phyloP scores from a whole-genome alignment of 2,329 filamentous ascomycete genomes.

The Ophiocordyceps unilateralis region DNA sequence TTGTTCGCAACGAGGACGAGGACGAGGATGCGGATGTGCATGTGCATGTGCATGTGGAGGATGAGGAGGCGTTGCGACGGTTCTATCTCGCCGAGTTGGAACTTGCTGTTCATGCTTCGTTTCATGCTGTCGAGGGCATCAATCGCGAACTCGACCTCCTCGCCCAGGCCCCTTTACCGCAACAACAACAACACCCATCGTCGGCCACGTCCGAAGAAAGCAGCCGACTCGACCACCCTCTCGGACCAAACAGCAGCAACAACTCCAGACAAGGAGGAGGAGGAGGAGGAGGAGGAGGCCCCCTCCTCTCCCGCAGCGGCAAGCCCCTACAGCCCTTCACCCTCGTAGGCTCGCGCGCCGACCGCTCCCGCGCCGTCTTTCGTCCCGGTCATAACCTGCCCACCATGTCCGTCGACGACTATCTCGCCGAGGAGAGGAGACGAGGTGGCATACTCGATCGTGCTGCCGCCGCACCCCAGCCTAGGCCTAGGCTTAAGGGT shows the following conservation, averaged over 20 bases:
- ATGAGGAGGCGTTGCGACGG: conserved; percentile 33
- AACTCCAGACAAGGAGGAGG: too few relatives aligned
- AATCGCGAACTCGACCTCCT: conserved; percentile 74
- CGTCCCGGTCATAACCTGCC: conserved; percentile 81
- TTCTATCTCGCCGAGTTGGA: conserved; percentile 61
- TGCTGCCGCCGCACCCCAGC: too few relatives aligned
- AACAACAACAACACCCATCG: too few relatives aligned
- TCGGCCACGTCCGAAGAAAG: too few relatives aligned
- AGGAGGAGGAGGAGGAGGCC: conserved; percentile 34
- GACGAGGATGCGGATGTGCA: conserved; percentile 45
- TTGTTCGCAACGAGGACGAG: conserved; percentile 42
- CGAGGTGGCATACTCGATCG: conserved; percentile 83
- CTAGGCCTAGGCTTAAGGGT: too few relatives aligned
- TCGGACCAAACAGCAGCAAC: conserved; percentile 13
- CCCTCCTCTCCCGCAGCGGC: conserved; percentile 60
- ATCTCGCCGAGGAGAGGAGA: conserved; percentile 75
- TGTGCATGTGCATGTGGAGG: too few relatives aligned
- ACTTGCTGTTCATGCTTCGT: conserved; percentile 60
- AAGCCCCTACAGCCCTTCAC: conserved; percentile 87
- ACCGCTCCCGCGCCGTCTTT: conserved; percentile 68
- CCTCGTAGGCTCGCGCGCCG: conserved; percentile 58
- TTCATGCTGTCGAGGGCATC: conserved; percentile 74
- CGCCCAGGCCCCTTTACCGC: too few relatives aligned
- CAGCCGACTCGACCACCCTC: conserved; percentile 52
- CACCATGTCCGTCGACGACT: conserved; percentile 97